Evolutionary conservation across 1,284 basidiomycete genomes (phyloP).

Genomic region (Cryptococcus sp.): DNA sequence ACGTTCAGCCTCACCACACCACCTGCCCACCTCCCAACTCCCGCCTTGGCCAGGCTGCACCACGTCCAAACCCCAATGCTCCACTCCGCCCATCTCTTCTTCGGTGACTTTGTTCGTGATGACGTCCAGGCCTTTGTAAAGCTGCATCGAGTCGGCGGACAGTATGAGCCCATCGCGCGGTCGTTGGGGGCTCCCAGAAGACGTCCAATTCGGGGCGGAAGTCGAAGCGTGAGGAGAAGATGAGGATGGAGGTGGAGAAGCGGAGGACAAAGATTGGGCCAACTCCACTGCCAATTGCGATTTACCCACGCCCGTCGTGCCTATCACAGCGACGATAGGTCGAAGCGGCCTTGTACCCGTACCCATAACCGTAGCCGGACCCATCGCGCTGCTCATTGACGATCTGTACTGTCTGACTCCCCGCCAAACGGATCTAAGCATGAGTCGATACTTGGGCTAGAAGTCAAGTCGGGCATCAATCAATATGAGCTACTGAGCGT

Average conservation of each 20-base stretch:
- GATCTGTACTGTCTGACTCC: not conserved
- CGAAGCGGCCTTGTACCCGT: slow-evolving; percentile 7
- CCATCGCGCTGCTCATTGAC: not conserved
- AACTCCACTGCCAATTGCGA: slow-evolving; percentile 89
- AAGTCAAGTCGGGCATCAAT: not conserved
- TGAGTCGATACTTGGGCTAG: not conserved
- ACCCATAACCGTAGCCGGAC: not conserved
- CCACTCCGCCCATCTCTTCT: slow-evolving; percentile 74
- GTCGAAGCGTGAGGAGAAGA: slow-evolving; percentile 3
- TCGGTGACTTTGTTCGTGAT: slow-evolving; percentile 92
- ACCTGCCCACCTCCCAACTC: slow-evolving; percentile 66
- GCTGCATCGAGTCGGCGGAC: slow-evolving; percentile 98
- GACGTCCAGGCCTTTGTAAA: slow-evolving; percentile 89
- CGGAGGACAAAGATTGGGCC: slow-evolving; percentile 57
- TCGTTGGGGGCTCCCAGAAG: not conserved
- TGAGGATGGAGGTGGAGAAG: slow-evolving; percentile 36
- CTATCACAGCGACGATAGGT: slow-evolving; percentile 71
- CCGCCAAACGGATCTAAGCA: not conserved
- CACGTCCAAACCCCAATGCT: slow-evolving; percentile 86
- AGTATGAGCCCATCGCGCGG: slow-evolving; percentile 59
- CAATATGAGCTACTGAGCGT: not conserved
- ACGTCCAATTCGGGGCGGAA: not conserved
- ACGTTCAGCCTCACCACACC: slow-evolving; percentile 73
- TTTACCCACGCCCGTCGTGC: slow-evolving; percentile 96
- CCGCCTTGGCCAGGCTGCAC: slow-evolving; percentile 84